Conservation (phyloP, 2,329 filamentous ascomycete species). For the Aaosphaeria arxii region DNA sequence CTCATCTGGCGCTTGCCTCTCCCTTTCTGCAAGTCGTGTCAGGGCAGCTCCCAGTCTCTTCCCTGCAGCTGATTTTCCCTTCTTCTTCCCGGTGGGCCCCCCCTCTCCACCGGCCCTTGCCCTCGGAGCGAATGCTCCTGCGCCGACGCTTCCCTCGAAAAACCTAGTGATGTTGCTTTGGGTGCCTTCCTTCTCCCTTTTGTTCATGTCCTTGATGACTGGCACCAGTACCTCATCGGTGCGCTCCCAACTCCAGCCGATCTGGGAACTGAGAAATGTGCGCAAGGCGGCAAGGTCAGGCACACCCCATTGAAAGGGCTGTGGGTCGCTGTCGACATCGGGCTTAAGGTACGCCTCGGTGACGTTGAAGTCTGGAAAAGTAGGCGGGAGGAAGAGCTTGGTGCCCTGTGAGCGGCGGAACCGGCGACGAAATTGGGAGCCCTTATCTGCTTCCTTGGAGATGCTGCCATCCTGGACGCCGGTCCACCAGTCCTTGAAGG, state of each 20-base stretch:
- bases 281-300: conserved; percentile 86
- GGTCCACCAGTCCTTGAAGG: conserved; percentile 86
- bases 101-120: conserved; percentile 48
- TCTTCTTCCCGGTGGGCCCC: conserved; percentile 56
- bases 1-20: conserved; percentile 10
- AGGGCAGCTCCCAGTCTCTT: conserved; percentile 35
- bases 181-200: conserved; percentile 80
- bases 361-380: conserved; percentile 77
- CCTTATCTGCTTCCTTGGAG: conserved; percentile 54
- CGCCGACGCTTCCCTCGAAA: conserved; percentile 73
- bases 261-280: conserved; percentile 81
- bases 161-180: conserved; percentile 95
- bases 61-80: conserved; percentile 25
- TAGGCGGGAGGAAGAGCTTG: conserved; percentile 80
- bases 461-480: conserved; percentile 68
- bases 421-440: conserved; percentile 72
- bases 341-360: conserved; percentile 81
- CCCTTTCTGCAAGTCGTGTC: conserved; percentile 25
- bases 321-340: conserved; percentile 75
- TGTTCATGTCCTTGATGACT: conserved; percentile 94
- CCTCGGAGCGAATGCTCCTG: conserved; percentile 69
- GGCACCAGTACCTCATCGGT: conserved; percentile 96
- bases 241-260: conserved; percentile 87
- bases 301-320: conserved; percentile 91
- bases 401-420: conserved; percentile 76